A percentile compares a stretch with the other conserved stretches of the same genome.
phyloP scores from a whole-genome alignment of 2,329 filamentous ascomycete genomes.

The Paracamarosporium sp. region DNA sequence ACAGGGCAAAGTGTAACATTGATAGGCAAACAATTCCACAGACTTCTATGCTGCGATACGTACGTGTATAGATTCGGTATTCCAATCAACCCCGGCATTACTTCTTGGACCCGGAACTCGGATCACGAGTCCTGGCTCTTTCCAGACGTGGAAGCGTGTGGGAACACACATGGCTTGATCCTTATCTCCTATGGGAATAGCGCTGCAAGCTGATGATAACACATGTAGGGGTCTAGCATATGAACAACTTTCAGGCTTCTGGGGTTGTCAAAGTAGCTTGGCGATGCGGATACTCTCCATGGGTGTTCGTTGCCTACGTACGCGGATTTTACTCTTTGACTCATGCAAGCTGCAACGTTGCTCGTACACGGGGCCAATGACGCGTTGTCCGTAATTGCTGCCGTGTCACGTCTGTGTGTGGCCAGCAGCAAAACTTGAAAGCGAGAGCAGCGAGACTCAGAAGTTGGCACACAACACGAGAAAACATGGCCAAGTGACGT shows the following conservation, averaged over 20 bases:
- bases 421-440: not conserved
- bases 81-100: not conserved
- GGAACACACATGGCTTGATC: not conserved
- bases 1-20: constrained; percentile 57
- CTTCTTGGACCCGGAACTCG: not conserved
- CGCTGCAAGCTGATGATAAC: not conserved
- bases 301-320: too few species aligned
- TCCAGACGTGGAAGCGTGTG: not conserved
- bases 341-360: not conserved
- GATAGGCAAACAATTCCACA: not conserved
- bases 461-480: not conserved
- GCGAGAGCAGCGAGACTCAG: not conserved
- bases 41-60: not conserved
- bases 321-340: not conserved
- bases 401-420: not conserved
- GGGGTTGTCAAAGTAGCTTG: not conserved
- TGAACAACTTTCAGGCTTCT: not conserved
- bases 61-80: not conserved
- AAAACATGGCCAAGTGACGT: too few species aligned
- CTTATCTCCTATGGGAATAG: not conserved
- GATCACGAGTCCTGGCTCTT: not conserved
- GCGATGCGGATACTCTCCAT: not conserved
- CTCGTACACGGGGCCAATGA: not conserved
- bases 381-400: not conserved
- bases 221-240: not conserved